Conservation (phyloP, 179 eudicot genomes). For the Gypsophila paniculata region DNA sequence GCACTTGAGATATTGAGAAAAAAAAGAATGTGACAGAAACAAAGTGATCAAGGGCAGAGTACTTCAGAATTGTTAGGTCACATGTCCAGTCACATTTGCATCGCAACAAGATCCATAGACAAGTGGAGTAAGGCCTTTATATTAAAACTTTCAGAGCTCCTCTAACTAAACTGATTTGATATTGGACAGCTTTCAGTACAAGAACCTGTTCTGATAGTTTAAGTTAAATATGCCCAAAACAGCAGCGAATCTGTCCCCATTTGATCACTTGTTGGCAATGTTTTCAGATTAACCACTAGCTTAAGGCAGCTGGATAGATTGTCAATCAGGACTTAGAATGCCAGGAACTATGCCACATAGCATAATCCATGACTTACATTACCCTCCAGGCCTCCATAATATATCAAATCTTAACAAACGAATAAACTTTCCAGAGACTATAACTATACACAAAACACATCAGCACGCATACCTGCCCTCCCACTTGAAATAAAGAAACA, state of each 20-base stretch:
- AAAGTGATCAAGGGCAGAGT: too few relatives aligned
- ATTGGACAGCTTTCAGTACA: neutral
- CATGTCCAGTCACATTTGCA: neutral
- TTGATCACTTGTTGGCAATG: neutral
- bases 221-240: neutral
- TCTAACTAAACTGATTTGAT: neutral
- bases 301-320: neutral
- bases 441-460: neutral
- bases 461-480: neutral
- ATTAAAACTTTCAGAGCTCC: neutral
- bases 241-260: neutral
- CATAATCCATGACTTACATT: neutral
- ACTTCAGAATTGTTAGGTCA: too few relatives aligned
- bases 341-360: neutral
- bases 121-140: neutral
- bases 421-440: neutral
- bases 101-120: neutral
- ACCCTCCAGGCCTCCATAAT: neutral
- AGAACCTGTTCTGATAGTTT: neutral
- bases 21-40: too few relatives aligned
- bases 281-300: neutral
- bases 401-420: neutral
- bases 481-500: neutral
- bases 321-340: neutral
- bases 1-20: neutral